Conservation (phyloP, 1,284 basidiomycete genomes). For the Peniophora sp. region DNA sequence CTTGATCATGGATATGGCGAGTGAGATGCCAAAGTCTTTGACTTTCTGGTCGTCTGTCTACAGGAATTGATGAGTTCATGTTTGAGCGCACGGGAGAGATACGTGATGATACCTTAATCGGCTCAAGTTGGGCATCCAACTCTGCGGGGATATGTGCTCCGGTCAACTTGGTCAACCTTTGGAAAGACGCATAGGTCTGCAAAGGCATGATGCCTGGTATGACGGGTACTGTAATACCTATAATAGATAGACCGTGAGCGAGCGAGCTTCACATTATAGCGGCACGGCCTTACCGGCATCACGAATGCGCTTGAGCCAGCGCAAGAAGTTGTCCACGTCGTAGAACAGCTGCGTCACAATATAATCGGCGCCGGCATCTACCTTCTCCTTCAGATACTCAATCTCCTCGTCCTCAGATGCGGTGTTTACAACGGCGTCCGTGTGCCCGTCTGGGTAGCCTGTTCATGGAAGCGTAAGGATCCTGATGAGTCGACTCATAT, state of each 20-base stretch:
- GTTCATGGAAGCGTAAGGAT: conserved; percentile 5
- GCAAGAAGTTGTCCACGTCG: conserved; percentile 79
- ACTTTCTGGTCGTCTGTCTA: conserved; percentile 88
- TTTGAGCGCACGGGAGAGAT: not conserved
- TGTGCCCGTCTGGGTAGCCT: conserved; percentile 93
- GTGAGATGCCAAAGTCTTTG: conserved; percentile 80
- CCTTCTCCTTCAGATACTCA: conserved; percentile 76
- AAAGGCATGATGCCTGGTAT: conserved; percentile 98
- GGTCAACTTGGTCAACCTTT: conserved; percentile 85
- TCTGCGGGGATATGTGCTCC: conserved; percentile 72
- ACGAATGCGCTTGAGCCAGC: conserved; percentile 72
- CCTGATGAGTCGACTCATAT: too few species aligned
- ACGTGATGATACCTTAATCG: conserved; percentile 59
- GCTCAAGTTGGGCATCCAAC: conserved; percentile 66
- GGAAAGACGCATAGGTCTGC: conserved; percentile 92
- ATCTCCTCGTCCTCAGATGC: conserved; percentile 67
- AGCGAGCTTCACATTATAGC: not conserved
- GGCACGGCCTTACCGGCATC: conserved; percentile 46
- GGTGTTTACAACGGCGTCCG: conserved; percentile 46
- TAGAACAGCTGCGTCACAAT: conserved; percentile 98
- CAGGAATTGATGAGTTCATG: not conserved
- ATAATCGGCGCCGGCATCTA: conserved; percentile 93
- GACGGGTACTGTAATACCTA: conserved; percentile 87
- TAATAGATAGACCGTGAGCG: conserved; percentile 7
- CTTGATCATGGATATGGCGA: conserved; percentile 73